Percentiles rank a stretch among this genome's conserved stretches.
These are phyloP conservation scores for Pyrus hybrid DNA, from an alignment of 331 rosid species.

Conservation along the genomic window DNA sequence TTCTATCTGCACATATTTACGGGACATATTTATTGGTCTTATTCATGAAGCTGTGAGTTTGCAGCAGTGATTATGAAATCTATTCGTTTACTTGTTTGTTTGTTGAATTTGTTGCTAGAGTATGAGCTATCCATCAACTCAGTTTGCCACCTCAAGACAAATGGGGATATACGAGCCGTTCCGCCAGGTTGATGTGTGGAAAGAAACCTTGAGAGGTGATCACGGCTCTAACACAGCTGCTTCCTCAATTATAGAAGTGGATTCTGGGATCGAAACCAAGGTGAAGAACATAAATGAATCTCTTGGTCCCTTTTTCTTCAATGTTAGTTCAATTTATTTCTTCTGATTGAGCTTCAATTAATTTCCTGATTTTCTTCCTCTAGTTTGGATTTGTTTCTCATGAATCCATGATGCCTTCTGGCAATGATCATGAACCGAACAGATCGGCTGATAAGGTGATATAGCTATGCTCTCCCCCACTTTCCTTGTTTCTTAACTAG, in stretches of 20 bases:
- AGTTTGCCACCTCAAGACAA: slow-evolving; percentile 29
- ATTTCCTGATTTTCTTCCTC: slow-evolving; percentile 17
- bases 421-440: slow-evolving; percentile 51
- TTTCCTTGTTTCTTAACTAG: not conserved
- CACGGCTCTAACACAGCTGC: slow-evolving; percentile 25
- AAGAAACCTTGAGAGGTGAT: slow-evolving; percentile 46
- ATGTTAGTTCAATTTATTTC: not conserved
- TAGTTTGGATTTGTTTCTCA: slow-evolving; percentile 47
- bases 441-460: slow-evolving; percentile 55
- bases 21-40: not conserved
- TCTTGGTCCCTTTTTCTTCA: not conserved
- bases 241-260: slow-evolving; percentile 38
- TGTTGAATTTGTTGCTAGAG: slow-evolving; percentile 2
- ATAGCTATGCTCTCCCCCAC: not conserved
- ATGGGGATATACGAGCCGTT: slow-evolving; percentile 76
- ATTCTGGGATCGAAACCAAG: slow-evolving; percentile 36
- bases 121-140: slow-evolving; percentile 53
- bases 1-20: too few relatives aligned
- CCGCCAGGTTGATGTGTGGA: slow-evolving; percentile 56
- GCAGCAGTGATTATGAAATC: not conserved
- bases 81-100: not conserved
- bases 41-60: not conserved
- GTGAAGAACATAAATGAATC: slow-evolving; percentile 18
- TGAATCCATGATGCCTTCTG: slow-evolving; percentile 40
- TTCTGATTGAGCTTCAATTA: slow-evolving; percentile 4